Base-by-base conservation (phyloP, 1,284 basidiomycete species). In the Ganoderma lucidum region DNA sequence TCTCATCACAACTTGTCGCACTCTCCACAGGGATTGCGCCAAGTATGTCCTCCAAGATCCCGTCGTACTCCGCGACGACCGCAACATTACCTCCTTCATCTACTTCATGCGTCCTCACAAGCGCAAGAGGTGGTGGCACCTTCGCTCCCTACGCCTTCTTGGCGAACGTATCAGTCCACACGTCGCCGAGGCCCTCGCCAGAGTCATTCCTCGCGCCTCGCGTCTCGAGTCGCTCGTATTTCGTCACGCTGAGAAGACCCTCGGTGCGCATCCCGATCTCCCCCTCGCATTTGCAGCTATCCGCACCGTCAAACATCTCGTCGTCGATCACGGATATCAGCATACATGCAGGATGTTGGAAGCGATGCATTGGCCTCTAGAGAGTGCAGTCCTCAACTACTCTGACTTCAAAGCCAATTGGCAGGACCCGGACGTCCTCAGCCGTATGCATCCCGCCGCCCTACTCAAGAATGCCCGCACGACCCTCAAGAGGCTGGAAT, bases 331-430 rank as follows among this genome's bases (percentile, higher is more conserved):
- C n/a, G 68, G 59, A 17, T 65, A 63, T 32, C 68, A 65, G 41
- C 64, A 69, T 37, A 58, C 68, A 0, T 69, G 68, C 37, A 42
- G 68, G 23, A 65, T 69, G 68, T 15, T 69, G 17, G 68, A 65
- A 37, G 63, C 68, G 9, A 63, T 65, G 68, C 68, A 42, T 17
- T 69, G 68, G 68, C 64, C 68, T 14, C 60, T 69, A 3, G 68
- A 69, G 41, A 63, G 10, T 9, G 60, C 32, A 6, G 45, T 28
- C 5, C 37, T 69, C 15, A 28, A 55, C 35, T 55, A 51, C 42
- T 19, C 66, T 1, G 53, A 32, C 2, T 65, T 63, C 37, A 30
- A 8, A 6, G 14, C n/a, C 4, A 32, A 35, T 9, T 69, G 68
- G 68, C 28, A n/a, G 14, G 68, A 69, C 28, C 23, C 32, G 19